Evolutionary conservation across 2,329 filamentous ascomycete species (phyloP).

Genomic region (Fusarium setosum): DNA sequence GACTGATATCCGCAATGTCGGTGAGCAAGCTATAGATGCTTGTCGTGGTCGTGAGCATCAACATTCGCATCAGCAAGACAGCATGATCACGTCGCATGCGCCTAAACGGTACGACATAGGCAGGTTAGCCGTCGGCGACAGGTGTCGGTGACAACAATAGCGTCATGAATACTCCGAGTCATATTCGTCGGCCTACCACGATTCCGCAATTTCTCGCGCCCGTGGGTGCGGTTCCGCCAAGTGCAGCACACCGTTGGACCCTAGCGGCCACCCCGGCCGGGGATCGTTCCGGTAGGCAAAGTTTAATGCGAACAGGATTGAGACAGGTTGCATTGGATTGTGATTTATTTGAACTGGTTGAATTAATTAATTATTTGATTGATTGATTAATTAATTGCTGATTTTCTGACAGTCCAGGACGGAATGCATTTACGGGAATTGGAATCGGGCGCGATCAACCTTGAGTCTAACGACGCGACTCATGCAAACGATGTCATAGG

Average conservation of each 20-base stretch:
- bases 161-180: not conserved
- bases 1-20: not conserved
- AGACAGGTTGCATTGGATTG: not conserved
- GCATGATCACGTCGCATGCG: not conserved
- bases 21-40: not conserved
- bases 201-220: conserved; percentile 21
- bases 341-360: conserved; percentile 15
- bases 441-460: not conserved
- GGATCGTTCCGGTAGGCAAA: conserved; percentile 15
- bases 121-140: not conserved
- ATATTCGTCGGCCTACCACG: not conserved
- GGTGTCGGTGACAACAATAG: not conserved
- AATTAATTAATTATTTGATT: not conserved
- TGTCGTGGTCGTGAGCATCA: not conserved
- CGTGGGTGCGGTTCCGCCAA: conserved; percentile 12
- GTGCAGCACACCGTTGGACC: conserved; percentile 6
- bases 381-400: conserved; percentile 2
- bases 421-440: conserved; percentile 17
- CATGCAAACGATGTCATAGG: conserved; percentile 31
- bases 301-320: conserved; percentile 6
- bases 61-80: not conserved
- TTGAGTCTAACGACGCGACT: conserved; percentile 21
- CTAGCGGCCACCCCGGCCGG: conserved; percentile 8
- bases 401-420: not conserved
- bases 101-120: no score